Percentiles rank a stretch among this genome's conserved stretches.
phyloP scores from a whole-genome alignment of 116 monocot species.

The Zostera marina region DNA sequence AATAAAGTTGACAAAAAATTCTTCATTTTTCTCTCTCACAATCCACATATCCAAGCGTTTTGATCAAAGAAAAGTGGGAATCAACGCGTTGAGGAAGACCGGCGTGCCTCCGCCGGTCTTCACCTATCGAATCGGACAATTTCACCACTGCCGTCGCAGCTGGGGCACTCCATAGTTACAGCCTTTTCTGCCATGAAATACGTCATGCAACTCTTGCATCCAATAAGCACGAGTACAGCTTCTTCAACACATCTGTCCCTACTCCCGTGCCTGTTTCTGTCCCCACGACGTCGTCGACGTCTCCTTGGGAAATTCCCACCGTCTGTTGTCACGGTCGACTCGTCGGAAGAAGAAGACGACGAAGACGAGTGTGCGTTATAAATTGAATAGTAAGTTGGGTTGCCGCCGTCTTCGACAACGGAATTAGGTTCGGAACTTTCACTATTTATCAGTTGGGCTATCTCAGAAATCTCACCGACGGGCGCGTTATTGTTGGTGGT shows the following conservation, averaged over 20 bases:
- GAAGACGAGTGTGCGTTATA: not conserved
- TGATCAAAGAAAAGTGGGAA: not conserved
- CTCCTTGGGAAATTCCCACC: not conserved
- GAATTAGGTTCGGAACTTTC: slow-evolving; percentile 1
- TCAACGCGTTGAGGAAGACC: not conserved
- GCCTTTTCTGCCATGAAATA: slow-evolving; percentile 75
- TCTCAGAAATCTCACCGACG: not conserved
- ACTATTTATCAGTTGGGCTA: not conserved
- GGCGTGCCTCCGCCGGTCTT: not conserved
- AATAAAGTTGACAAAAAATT: too few relatives aligned
- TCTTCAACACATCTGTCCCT: slow-evolving; percentile 1
- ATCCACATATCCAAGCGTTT: not conserved
- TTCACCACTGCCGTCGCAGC: slow-evolving; percentile 23
- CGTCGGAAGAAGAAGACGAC: not conserved
- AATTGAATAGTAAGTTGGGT: not conserved
- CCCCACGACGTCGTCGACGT: too few relatives aligned
- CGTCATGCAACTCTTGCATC: slow-evolving; percentile 78
- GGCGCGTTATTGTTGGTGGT: not conserved
- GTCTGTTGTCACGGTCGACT: not conserved
- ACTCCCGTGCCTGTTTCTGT: not conserved
- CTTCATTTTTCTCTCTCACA: not conserved
- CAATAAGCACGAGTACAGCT: slow-evolving; percentile 55
- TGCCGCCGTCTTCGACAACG: not conserved
- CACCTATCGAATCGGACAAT: not conserved
- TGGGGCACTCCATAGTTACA: slow-evolving; percentile 32